A percentile compares a stretch with the other conserved stretches of the same genome.
Conservation (phyloP, 768 basidiomycete species). For the Roridomyces roridus region DNA sequence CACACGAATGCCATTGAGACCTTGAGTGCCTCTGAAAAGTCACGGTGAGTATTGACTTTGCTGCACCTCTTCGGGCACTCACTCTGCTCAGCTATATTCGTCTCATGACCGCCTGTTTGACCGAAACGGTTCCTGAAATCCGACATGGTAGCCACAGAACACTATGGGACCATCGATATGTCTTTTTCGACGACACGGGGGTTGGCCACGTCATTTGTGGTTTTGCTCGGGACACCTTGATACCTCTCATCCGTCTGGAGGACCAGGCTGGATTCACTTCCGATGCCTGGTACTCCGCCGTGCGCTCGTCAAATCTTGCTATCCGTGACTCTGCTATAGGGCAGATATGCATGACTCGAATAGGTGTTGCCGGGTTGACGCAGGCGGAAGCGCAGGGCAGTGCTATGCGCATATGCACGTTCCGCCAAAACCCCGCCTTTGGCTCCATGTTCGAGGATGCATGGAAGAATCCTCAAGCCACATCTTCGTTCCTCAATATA, state of each 20-base stretch:
- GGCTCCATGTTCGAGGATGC: conserved; percentile 23
- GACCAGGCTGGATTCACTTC: conserved; percentile 13
- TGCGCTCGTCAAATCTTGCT: not conserved
- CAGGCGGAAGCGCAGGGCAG: conserved; percentile 18
- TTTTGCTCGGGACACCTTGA: conserved; percentile 10
- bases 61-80: not conserved
- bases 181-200: conserved; percentile 17
- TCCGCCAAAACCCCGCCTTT: conserved; percentile 20
- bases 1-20: not conserved
- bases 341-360: conserved; percentile 21
- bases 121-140: conserved; percentile 22
- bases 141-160: conserved; percentile 11
- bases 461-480: conserved; percentile 4
- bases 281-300: conserved; percentile 22
- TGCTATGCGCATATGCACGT: conserved; percentile 19
- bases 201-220: conserved; percentile 14
- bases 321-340: conserved; percentile 12
- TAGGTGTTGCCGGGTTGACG: conserved; percentile 12
- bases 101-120: conserved; percentile 20
- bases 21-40: not conserved
- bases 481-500: conserved; percentile 21
- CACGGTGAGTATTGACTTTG: not conserved
- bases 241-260: conserved; percentile 6
- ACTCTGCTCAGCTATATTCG: not conserved
- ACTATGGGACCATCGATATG: conserved; percentile 21